These are phyloP conservation scores for Mucor velutinosus DNA, from an alignment of 371 early-diverging fungal species.

Conservation along the genomic window DNA sequence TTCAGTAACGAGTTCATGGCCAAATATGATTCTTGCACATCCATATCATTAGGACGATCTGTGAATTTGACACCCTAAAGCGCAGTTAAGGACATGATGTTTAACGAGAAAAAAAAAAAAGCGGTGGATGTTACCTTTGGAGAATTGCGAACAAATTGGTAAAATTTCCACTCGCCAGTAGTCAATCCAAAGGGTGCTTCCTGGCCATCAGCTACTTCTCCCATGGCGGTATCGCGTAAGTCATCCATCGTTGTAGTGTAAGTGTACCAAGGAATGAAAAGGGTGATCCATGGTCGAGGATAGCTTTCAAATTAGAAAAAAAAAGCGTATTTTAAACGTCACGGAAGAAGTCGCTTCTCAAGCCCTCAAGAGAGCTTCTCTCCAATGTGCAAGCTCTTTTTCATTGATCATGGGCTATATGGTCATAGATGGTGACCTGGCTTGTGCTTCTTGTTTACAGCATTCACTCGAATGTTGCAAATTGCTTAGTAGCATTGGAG, in stretches of 20 bases:
- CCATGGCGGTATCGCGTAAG: constrained; percentile 5
- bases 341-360: not conserved
- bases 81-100: too few relatives aligned
- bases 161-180: constrained; percentile 28
- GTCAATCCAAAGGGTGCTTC: constrained; percentile 30
- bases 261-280: not conserved
- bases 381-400: too few relatives aligned
- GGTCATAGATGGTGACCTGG: too few relatives aligned
- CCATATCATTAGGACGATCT: constrained; percentile 49
- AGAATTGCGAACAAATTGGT: constrained; percentile 23
- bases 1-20: constrained; percentile 55
- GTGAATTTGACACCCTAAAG: constrained; percentile 43
- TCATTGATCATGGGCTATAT: too few relatives aligned
- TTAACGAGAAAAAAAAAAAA: not conserved
- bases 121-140: constrained; percentile 7
- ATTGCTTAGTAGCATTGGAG: too few relatives aligned
- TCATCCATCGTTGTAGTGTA: not conserved
- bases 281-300: not conserved
- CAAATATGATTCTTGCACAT: constrained; percentile 39
- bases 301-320: not conserved
- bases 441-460: too few relatives aligned
- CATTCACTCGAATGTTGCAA: too few relatives aligned
- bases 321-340: not conserved
- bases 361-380: too few relatives aligned
- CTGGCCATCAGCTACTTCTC: constrained; percentile 17